A percentile compares a stretch with the other conserved stretches of the same genome.
phyloP scores from a whole-genome alignment of 345 rosid species.

The Cardiospermum halicacabum region DNA sequence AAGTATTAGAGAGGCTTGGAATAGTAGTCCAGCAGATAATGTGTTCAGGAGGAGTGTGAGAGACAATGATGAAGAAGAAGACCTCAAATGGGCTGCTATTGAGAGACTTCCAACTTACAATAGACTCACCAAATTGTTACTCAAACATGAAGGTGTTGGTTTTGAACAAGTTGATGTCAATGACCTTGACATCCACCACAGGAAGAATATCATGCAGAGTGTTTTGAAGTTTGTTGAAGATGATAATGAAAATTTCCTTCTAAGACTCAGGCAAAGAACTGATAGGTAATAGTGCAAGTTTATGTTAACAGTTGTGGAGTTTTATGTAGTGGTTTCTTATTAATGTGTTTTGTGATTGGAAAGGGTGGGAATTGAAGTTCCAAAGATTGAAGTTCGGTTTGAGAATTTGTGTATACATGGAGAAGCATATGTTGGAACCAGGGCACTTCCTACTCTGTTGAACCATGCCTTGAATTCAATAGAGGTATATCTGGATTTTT shows the following conservation, averaged over 20 bases:
- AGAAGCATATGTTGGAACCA: slow-evolving; percentile 52
- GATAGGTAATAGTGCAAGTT: slow-evolving; percentile 47
- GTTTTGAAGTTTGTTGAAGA: slow-evolving; percentile 49
- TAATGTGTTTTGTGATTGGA: neutral
- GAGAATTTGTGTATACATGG: slow-evolving; percentile 44
- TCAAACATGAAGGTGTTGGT: slow-evolving; percentile 33
- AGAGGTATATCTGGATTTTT: slow-evolving; percentile 33
- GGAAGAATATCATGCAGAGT: slow-evolving; percentile 35
- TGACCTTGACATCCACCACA: slow-evolving; percentile 36
- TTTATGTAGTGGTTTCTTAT: too few species aligned
- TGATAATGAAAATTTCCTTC: slow-evolving; percentile 50
- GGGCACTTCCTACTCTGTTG: slow-evolving; percentile 48
- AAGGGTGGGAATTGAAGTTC: slow-evolving; percentile 53
- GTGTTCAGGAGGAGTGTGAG: slow-evolving; percentile 33
- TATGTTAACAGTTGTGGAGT: too few species aligned
- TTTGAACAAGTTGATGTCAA: slow-evolving; percentile 44
- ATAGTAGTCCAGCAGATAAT: slow-evolving; percentile 26
- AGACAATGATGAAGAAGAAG: slow-evolving; percentile 49
- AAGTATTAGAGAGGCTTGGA: slow-evolving; percentile 44
- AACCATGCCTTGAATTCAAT: slow-evolving; percentile 36
- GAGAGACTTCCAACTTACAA: slow-evolving; percentile 56
- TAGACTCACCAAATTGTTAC: slow-evolving; percentile 35
- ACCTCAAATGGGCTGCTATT: slow-evolving; percentile 57
- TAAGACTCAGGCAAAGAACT: slow-evolving; percentile 39
- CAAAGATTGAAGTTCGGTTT: slow-evolving; percentile 46